phyloP scores from a whole-genome alignment of 306 rosid species.

The Calophaca sinica region DNA sequence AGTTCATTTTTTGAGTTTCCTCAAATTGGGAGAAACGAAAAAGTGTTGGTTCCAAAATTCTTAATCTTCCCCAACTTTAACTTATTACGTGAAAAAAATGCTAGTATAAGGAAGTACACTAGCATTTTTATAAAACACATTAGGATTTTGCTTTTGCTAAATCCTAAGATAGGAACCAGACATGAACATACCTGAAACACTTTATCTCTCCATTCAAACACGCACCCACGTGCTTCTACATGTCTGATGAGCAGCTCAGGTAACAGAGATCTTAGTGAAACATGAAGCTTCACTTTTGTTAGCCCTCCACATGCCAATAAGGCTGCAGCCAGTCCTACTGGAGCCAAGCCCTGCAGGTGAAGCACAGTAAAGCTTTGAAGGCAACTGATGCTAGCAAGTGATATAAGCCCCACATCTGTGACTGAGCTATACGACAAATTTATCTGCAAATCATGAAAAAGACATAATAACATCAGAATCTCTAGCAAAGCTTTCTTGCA shows the following conservation, averaged over 20 bases:
- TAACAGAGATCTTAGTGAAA: constrained; percentile 61
- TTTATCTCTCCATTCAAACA: constrained; percentile 90
- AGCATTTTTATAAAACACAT: not conserved
- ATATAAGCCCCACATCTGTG: constrained; percentile 83
- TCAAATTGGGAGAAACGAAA: no score
- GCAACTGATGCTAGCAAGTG: constrained; percentile 86
- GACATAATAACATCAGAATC: constrained; percentile 34
- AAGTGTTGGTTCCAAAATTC: no score
- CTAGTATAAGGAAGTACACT: not conserved
- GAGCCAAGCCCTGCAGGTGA: constrained; percentile 75
- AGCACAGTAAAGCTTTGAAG: constrained; percentile 79
- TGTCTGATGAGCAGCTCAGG: constrained; percentile 72
- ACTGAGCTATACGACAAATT: constrained; percentile 85
- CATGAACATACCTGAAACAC: constrained; percentile 70
- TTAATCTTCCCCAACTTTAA: no score
- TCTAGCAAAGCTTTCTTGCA: not conserved
- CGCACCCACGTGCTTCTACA: constrained; percentile 85
- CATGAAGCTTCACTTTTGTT: constrained; percentile 90
- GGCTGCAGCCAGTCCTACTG: constrained; percentile 80
- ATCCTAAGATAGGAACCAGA: constrained; percentile 28
- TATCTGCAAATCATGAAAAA: constrained; percentile 66
- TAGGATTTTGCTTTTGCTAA: not conserved
- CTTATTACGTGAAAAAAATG: not conserved
- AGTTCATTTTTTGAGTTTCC: no score
- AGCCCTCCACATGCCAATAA: constrained; percentile 77